These are phyloP conservation scores for Ogataea nakhonphanomensis DNA, from an alignment of 805 yeast genomes.

Conservation along the genomic window DNA sequence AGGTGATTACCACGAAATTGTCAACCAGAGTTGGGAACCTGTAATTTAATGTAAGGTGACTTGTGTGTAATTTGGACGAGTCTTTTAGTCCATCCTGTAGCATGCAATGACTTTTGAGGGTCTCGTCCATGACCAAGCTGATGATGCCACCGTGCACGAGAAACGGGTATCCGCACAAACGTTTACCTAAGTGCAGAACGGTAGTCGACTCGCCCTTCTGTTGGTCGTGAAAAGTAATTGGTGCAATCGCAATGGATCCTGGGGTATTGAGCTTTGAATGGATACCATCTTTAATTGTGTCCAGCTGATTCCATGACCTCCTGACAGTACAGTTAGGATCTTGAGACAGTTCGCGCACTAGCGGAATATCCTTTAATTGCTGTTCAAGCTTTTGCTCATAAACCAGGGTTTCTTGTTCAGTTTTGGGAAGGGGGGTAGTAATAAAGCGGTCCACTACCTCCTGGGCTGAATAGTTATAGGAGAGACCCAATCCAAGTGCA, in stretches of 20 bases:
- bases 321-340: conserved; percentile 37
- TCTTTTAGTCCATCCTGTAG: conserved; percentile 26
- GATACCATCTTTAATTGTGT: conserved; percentile 35
- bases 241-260: conserved; percentile 77
- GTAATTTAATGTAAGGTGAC: conserved; percentile 49
- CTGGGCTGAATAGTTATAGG: conserved; percentile 29
- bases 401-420: conserved; percentile 19
- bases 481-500: conserved; percentile 24
- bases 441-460: conserved; percentile 23
- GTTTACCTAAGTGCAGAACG: conserved; percentile 72
- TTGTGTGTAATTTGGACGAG: conserved; percentile 43
- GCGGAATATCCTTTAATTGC: conserved; percentile 45
- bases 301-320: conserved; percentile 45
- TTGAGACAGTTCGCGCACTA: conserved; percentile 45
- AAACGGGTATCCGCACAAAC: conserved; percentile 82
- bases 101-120: conserved; percentile 43
- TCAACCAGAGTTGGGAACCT: conserved; percentile 74
- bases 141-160: conserved; percentile 86
- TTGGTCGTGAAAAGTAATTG: conserved; percentile 60
- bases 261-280: conserved; percentile 60
- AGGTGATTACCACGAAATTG: conserved; percentile 66
- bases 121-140: conserved; percentile 77
- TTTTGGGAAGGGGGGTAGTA: conserved; percentile 21
- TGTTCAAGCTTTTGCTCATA: conserved; percentile 39
- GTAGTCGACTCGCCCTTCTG: conserved; percentile 57